phyloP scores from a whole-genome alignment of 2,329 filamentous ascomycete species.

The Cercospora brassicicola region DNA sequence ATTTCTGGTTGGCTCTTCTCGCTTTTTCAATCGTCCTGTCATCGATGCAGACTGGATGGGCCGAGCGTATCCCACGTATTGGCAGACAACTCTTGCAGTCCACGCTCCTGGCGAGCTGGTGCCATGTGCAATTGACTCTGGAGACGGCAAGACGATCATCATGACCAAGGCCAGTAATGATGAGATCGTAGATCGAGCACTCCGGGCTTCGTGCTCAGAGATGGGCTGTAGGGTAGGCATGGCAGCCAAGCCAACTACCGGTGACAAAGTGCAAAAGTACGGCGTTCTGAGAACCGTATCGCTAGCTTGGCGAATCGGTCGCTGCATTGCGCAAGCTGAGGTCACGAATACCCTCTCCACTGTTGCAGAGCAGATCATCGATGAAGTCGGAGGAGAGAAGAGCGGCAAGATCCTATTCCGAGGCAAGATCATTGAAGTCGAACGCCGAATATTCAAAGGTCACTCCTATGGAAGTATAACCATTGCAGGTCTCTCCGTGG shows the following conservation, averaged over 20 bases:
- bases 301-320: conserved; percentile 56
- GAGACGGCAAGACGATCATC: conserved; percentile 48
- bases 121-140: conserved; percentile 50
- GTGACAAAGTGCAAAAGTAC: conserved; percentile 40
- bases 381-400: conserved; percentile 56
- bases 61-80: conserved; percentile 48
- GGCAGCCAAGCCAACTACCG: conserved; percentile 45
- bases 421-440: conserved; percentile 64
- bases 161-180: conserved; percentile 47
- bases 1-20: conserved; percentile 57
- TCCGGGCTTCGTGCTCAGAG: conserved; percentile 42
- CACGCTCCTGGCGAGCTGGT: conserved; percentile 45
- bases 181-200: conserved; percentile 46
- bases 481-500: conserved; percentile 40
- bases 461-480: conserved; percentile 62
- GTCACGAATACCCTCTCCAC: conserved; percentile 53
- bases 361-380: conserved; percentile 60
- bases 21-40: conserved; percentile 49
- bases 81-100: conserved; percentile 49
- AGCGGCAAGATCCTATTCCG: conserved; percentile 61
- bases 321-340: conserved; percentile 57
- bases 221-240: conserved; percentile 47
- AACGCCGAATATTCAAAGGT: conserved; percentile 57
- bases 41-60: conserved; percentile 52
- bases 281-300: conserved; percentile 46